Evolutionary conservation across 768 basidiomycete species (phyloP).

Genomic region (Termitomyces sp.): DNA sequence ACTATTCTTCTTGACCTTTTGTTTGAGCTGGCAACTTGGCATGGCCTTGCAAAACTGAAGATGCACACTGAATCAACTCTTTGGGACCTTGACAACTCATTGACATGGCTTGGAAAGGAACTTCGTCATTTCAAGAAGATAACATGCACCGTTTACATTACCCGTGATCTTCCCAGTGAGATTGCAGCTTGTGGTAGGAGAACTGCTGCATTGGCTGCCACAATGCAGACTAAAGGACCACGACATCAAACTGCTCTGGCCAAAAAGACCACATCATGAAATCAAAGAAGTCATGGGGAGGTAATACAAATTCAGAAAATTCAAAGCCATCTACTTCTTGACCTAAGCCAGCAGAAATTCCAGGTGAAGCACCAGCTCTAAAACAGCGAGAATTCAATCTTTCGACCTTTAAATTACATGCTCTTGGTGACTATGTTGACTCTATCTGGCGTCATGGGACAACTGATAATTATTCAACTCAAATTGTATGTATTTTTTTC

Average conservation of each 20-base stretch:
- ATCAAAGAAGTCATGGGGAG: no score
- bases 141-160: conserved; percentile 6
- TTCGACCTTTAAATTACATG: conserved; percentile 34
- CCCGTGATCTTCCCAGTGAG: conserved; percentile 13
- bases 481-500: conserved; percentile 28
- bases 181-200: conserved; percentile 2
- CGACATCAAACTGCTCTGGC: no score
- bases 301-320: no score
- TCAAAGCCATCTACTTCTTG: no score
- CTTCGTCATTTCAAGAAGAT: conserved; percentile 12
- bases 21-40: conserved; percentile 25
- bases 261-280: no score
- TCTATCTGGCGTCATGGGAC: conserved; percentile 28
- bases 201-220: neutral
- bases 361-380: neutral
- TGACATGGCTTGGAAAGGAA: conserved; percentile 11
- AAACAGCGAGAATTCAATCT: conserved; percentile 22
- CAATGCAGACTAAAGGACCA: no score
- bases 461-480: conserved; percentile 36
- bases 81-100: conserved; percentile 5
- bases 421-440: conserved; percentile 30
- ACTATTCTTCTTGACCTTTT: conserved; percentile 17
- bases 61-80: conserved; percentile 20
- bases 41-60: conserved; percentile 24
- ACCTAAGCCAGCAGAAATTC: no score